Evolutionary conservation across 108 stramenopile genomes (phyloP).

Genomic region (Cylindrotheca fusiformis): DNA sequence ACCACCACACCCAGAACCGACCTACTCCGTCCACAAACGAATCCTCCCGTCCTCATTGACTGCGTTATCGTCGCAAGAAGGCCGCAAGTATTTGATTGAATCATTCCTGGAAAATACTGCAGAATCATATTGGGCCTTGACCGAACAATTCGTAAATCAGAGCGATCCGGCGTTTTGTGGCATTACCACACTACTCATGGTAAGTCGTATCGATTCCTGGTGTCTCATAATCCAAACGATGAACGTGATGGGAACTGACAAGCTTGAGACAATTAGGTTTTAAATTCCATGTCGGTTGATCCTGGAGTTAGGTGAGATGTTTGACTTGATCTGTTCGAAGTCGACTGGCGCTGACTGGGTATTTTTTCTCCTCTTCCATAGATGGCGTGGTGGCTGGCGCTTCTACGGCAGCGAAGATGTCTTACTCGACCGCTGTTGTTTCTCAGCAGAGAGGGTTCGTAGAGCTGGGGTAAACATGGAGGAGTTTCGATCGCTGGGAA

Average conservation of each 20-base stretch:
- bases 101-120: slow-evolving; percentile 46
- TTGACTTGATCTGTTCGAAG: too few species aligned
- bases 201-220: too few species aligned
- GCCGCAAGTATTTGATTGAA: slow-evolving; percentile 44
- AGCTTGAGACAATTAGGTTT: too few species aligned
- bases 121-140: slow-evolving; percentile 68
- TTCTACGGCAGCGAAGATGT: slow-evolving; percentile 92
- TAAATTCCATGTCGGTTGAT: slow-evolving; percentile 92
- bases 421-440: slow-evolving; percentile 78
- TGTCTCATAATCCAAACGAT: too few species aligned
- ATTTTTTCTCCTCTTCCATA: too few species aligned
- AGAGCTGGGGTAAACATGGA: slow-evolving; percentile 69
- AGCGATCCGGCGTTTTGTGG: slow-evolving; percentile 94
- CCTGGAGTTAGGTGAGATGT: too few species aligned
- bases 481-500: slow-evolving; percentile 62
- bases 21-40: slow-evolving; percentile 70
- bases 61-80: slow-evolving; percentile 50
- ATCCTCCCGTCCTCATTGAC: slow-evolving; percentile 55
- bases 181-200: slow-evolving; percentile 84
- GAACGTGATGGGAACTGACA: too few species aligned
- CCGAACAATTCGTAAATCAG: slow-evolving; percentile 92
- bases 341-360: too few species aligned
- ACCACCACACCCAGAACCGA: slow-evolving; percentile 62
- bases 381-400: slow-evolving; percentile 95
- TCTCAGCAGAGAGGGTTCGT: slow-evolving; percentile 59